Evolutionary conservation across 352 stramenopile species (phyloP).

Genomic region (Pythium myriotylum): DNA sequence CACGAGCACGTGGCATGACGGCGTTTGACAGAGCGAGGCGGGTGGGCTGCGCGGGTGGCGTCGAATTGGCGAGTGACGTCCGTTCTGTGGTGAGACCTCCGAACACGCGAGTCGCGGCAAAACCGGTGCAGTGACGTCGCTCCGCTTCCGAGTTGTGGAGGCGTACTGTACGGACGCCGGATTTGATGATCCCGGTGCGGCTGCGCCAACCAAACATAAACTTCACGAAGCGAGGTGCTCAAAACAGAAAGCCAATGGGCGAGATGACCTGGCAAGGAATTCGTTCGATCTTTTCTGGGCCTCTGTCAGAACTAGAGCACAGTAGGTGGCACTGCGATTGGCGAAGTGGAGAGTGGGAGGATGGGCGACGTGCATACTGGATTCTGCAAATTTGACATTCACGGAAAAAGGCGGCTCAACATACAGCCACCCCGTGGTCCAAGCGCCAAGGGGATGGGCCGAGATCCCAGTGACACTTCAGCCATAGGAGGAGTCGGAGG

Average conservation of each 20-base stretch:
- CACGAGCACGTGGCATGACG: conserved; percentile 2
- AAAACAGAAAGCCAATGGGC: neutral
- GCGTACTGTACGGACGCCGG: neutral
- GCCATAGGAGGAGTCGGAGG: neutral
- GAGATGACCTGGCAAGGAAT: neutral
- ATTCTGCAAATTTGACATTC: conserved; percentile 15
- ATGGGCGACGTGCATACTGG: neutral
- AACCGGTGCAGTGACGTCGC: neutral
- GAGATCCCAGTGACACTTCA: conserved; percentile 2
- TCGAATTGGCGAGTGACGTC: conserved; percentile 13
- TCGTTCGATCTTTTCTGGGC: too few species aligned
- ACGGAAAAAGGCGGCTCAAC: conserved; percentile 13
- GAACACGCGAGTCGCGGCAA: neutral
- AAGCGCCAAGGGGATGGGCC: conserved; percentile 14
- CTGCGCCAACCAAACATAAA: neutral
- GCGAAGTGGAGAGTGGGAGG: neutral
- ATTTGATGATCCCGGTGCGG: conserved; percentile 3
- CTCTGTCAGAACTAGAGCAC: too few species aligned
- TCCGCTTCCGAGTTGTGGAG: neutral
- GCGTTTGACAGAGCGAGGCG: too few species aligned
- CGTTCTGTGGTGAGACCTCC: neutral
- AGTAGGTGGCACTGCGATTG: too few species aligned
- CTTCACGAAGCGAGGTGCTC: neutral
- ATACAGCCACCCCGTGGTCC: conserved; percentile 1
- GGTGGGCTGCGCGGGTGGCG: neutral